These are phyloP conservation scores for Theobroma grandiflorum DNA, from an alignment of 441 rosid species.

Conservation along the genomic window DNA sequence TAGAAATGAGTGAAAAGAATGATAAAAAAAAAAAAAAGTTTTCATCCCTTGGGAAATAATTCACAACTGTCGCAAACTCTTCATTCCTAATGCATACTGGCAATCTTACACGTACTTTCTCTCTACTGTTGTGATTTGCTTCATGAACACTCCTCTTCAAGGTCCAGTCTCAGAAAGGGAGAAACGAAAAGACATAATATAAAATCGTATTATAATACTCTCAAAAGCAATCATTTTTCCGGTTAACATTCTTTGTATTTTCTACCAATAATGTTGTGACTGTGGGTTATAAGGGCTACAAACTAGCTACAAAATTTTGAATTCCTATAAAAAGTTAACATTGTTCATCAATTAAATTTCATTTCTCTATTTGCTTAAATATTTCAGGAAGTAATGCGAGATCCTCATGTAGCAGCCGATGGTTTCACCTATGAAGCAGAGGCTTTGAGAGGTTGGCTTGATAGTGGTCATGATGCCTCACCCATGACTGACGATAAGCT, in stretches of 20 bases:
- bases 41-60: not conserved
- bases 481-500: slow-evolving; percentile 81
- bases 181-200: not conserved
- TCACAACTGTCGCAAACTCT: slow-evolving; percentile 1
- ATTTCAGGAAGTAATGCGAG: slow-evolving; percentile 91
- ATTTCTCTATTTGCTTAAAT: slow-evolving; percentile 20
- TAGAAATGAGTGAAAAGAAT: not conserved
- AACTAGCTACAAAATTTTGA: not conserved
- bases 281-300: not conserved
- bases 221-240: not conserved
- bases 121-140: not conserved
- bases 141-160: not conserved
- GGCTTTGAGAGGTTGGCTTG: slow-evolving; percentile 94
- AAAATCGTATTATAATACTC: not conserved
- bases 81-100: not conserved
- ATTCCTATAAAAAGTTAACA: not conserved
- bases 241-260: not conserved
- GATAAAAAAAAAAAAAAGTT: not conserved
- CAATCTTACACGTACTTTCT: not conserved
- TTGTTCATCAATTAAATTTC: not conserved
- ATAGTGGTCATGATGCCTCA: slow-evolving; percentile 81
- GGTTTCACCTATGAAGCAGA: slow-evolving; percentile 94
- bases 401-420: slow-evolving; percentile 93
- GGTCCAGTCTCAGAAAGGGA: not conserved
- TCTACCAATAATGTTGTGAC: not conserved